These are phyloP conservation scores for Saccharata proteae DNA, from an alignment of 2,329 filamentous ascomycete species.

Conservation along the genomic window DNA sequence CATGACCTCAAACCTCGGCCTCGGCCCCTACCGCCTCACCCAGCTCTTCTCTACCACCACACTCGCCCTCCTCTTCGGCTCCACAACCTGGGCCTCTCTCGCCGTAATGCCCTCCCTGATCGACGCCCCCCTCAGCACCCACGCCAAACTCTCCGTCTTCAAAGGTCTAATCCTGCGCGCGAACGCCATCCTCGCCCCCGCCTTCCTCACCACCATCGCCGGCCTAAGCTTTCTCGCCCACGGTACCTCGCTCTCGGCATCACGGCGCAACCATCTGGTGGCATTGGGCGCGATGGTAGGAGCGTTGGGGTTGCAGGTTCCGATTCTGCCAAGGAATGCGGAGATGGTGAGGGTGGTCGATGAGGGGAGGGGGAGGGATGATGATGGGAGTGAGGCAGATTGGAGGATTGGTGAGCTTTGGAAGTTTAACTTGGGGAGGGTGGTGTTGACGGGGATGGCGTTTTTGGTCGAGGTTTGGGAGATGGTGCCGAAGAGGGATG, in stretches of 20 bases:
- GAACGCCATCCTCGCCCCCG: slow-evolving; percentile 5
- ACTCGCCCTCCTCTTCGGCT: slow-evolving; percentile 4
- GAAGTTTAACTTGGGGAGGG: slow-evolving; percentile 1
- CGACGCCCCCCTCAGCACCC: slow-evolving; percentile 2
- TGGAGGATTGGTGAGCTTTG: slow-evolving; percentile 1
- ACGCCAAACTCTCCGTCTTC: slow-evolving; percentile 6
- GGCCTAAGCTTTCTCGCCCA: slow-evolving; percentile 1
- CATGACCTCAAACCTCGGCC: too few species aligned
- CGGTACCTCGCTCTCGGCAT: background rate
- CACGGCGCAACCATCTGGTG: background rate
- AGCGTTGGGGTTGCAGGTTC: slow-evolving; percentile 3
- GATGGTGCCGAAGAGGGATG: background rate
- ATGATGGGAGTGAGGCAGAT: slow-evolving; percentile 2
- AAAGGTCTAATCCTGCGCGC: slow-evolving; percentile 2
- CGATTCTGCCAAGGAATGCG: slow-evolving; percentile 1
- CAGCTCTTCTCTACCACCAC: slow-evolving; percentile 2
- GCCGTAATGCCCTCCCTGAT: slow-evolving; percentile 4
- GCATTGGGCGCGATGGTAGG: slow-evolving; percentile 1
- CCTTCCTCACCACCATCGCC: slow-evolving; percentile 1
- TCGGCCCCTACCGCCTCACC: background rate
- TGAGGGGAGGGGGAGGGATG: background rate
- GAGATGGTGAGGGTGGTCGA: slow-evolving; percentile 3
- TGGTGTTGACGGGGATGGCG: slow-evolving; percentile 1
- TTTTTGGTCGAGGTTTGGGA: slow-evolving; percentile 2
- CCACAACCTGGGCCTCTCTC: background rate